Percentiles rank a stretch among this genome's conserved stretches.
Conservation (phyloP, 1,284 basidiomycete species). For the Violaceomyces palustris region DNA sequence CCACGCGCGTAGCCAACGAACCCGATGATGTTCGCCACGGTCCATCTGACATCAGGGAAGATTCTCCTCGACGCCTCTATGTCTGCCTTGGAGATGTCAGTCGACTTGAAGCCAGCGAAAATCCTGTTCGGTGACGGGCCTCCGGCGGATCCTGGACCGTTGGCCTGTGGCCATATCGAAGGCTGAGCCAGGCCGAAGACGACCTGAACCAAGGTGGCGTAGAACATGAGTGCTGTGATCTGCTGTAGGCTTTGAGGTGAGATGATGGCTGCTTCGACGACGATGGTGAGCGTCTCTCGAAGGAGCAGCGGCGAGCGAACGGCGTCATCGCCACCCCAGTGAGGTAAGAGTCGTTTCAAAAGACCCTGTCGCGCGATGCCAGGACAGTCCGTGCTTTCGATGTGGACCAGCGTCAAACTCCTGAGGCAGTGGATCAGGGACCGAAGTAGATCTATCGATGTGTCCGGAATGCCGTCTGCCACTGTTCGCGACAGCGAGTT, state of each 20-base stretch:
- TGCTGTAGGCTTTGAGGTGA: slow-evolving; percentile 40
- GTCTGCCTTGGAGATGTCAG: slow-evolving; percentile 19
- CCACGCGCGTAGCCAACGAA: slow-evolving; percentile 50
- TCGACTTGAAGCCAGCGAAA: slow-evolving; percentile 20
- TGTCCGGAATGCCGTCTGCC: slow-evolving; percentile 30
- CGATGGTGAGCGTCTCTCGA: slow-evolving; percentile 46
- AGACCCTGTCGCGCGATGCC: slow-evolving; percentile 44
- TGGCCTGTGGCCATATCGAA: slow-evolving; percentile 40
- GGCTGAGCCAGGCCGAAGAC: slow-evolving; percentile 51
- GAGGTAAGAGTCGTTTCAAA: slow-evolving; percentile 48
- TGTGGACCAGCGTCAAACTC: slow-evolving; percentile 23
- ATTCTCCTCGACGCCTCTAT: slow-evolving; percentile 26
- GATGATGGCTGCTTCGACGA: slow-evolving; percentile 47
- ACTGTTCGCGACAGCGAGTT: slow-evolving; percentile 17
- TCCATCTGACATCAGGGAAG: slow-evolving; percentile 50
- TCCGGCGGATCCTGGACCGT: slow-evolving; percentile 9
- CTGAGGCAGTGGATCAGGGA: slow-evolving; percentile 39
- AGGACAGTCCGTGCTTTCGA: slow-evolving; percentile 16
- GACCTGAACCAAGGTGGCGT: slow-evolving; percentile 46
- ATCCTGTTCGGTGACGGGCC: slow-evolving; percentile 4
- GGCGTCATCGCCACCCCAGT: slow-evolving; percentile 48
- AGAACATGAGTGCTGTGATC: slow-evolving; percentile 51
- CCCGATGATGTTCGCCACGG: slow-evolving; percentile 47
- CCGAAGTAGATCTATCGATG: slow-evolving; percentile 31
- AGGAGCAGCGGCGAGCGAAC: slow-evolving; percentile 47